phyloP scores from a whole-genome alignment of 1,139 yeast genomes.

The Taphrina wiesneri region DNA sequence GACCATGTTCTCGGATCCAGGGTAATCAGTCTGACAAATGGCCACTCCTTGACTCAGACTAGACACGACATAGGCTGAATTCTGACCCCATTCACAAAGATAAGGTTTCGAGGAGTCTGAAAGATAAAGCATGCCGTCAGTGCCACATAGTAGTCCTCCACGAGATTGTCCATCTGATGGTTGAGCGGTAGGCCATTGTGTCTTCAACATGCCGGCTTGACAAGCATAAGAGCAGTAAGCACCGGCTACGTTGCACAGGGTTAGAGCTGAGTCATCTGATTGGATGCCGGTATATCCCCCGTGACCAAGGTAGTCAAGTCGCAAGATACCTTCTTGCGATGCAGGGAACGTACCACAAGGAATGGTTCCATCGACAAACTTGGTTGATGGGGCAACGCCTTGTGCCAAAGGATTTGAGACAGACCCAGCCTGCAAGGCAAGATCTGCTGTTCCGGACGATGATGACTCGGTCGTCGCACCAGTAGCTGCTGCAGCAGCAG shows the following conservation, averaged over 20 bases:
- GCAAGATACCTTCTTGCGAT: slow-evolving; percentile 79
- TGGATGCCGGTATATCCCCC: slow-evolving; percentile 93
- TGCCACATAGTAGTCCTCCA: slow-evolving; percentile 81
- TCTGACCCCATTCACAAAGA: slow-evolving; percentile 83
- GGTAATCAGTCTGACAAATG: slow-evolving; percentile 96
- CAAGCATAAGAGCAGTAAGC: slow-evolving; percentile 95
- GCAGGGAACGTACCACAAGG: slow-evolving; percentile 79
- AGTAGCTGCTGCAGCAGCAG: not conserved
- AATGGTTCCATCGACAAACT: slow-evolving; percentile 78
- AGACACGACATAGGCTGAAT: slow-evolving; percentile 68
- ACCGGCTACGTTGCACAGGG: slow-evolving; percentile 67
- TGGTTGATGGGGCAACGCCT: slow-evolving; percentile 50
- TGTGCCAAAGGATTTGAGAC: slow-evolving; percentile 11
- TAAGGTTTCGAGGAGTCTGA: slow-evolving; percentile 62
- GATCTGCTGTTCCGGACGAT: not conserved
- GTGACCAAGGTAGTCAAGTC: slow-evolving; percentile 74
- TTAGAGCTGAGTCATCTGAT: slow-evolving; percentile 53
- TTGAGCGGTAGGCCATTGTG: slow-evolving; percentile 90
- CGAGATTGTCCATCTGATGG: slow-evolving; percentile 84
- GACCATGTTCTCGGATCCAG: slow-evolving; percentile 98
- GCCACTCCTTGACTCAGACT: slow-evolving; percentile 68
- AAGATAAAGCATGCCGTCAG: slow-evolving; percentile 70
- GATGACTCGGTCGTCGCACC: not conserved
- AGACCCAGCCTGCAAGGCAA: slow-evolving; percentile 8
- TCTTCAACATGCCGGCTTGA: slow-evolving; percentile 94